Evolutionary conservation across 2,329 filamentous ascomycete genomes (phyloP), one percentile per base, ranked within the genome.

Genomic region (Fusarium sp.): DNA sequence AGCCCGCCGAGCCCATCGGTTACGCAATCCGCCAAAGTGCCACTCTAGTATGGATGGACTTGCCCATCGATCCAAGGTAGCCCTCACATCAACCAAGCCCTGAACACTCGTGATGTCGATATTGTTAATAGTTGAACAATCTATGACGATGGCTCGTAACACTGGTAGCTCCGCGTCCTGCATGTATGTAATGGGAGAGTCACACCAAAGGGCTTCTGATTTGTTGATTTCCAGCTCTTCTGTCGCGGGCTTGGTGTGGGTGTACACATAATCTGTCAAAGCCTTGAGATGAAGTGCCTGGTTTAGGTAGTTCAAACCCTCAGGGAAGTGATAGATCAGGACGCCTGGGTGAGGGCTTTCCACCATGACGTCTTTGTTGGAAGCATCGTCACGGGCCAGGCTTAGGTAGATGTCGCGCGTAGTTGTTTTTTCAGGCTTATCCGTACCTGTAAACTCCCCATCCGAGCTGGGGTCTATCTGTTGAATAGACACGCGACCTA

Each of bases 41-140:
- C 84, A 85, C 64, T 86, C 83, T 10, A 85, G 83, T 0, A 73
- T 65, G 40, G 83, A 80, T 0, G 84, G 85, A 5, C 80, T 74
- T 1, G 86, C 83, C 70, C 88, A 85, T 15, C 82, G 80, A 73
- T 88, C 85, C 3, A 90, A 79, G 22, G 84, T 81, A 65, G 84
- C 84, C 40, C 87, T 82, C 14, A 88, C 76, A 69, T 89, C 87
- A 45, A 88, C 80, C 13, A 90, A 78, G 1, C 84, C 84, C 69
- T 90, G 87, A 0, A 89, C 76, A 4, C 85, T 84, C 0, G 87
- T 89, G 10, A 88, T 82, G 62, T 90, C 88, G 28, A 89, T 78
- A 57, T 83, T 82, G 71, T 87, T 86, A 45, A 89, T 85, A 2
- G 85, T 81, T 0, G 84, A 84, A 71, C 87, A 88, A 76, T 90